Percentiles rank a stretch among this genome's conserved stretches.
Evolutionary conservation across 164 flowering plant species (phyloP).

Genomic region (Sextonia rubra): DNA sequence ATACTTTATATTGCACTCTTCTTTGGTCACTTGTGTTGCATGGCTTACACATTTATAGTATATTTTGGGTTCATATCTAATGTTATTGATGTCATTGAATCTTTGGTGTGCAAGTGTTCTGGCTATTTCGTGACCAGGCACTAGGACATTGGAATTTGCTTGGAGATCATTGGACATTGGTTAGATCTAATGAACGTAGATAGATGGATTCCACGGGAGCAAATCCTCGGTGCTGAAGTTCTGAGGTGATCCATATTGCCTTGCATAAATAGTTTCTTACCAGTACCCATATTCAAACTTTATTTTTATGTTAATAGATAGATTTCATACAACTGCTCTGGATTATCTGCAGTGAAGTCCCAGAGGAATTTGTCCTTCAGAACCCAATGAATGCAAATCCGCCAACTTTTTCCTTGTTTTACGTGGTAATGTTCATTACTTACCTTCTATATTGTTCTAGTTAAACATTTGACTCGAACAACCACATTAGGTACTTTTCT

Average conservation of each 20-base stretch:
- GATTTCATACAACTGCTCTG: not conserved
- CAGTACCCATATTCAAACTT: not conserved
- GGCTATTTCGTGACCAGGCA: constrained; percentile 51
- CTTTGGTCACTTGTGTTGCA: not conserved
- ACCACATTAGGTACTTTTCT: too few relatives aligned
- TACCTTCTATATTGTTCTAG: not conserved
- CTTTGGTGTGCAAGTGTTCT: not conserved
- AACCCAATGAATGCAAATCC: constrained; percentile 91
- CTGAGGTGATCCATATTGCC: constrained; percentile 45
- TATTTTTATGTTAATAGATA: not conserved
- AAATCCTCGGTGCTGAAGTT: constrained; percentile 97
- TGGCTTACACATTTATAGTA: not conserved
- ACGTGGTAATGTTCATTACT: constrained; percentile 44
- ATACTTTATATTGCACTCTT: not conserved
- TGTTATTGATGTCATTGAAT: constrained; percentile 1
- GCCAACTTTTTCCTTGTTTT: constrained; percentile 81
- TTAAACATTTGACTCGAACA: not conserved
- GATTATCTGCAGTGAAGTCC: constrained; percentile 78
- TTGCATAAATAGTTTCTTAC: constrained; percentile 5
- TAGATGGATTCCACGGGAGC: constrained; percentile 99
- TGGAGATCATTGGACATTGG: constrained; percentile 98
- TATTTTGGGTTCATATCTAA: not conserved
- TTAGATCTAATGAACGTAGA: constrained; percentile 90
- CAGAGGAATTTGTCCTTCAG: constrained; percentile 85
- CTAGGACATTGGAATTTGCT: constrained; percentile 76